phyloP scores from a whole-genome alignment of 1,284 basidiomycete genomes.

The Spongispora temasekensis region DNA sequence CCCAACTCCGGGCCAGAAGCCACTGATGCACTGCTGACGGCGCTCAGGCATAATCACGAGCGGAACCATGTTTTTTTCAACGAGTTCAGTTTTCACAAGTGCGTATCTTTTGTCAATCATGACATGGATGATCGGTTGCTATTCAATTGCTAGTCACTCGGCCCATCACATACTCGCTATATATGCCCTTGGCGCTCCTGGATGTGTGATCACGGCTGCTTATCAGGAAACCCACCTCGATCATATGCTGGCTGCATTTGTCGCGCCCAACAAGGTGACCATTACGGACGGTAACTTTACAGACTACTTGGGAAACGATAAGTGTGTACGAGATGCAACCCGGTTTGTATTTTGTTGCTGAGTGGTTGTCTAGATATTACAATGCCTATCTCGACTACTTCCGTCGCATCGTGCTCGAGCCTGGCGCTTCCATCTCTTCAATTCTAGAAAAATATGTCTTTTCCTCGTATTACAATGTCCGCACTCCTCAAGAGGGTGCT shows the following conservation, averaged over 20 bases:
- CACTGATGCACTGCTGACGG: slow-evolving; percentile 42
- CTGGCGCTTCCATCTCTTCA: slow-evolving; percentile 22
- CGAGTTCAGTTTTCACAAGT: slow-evolving; percentile 61
- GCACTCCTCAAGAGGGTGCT: slow-evolving; percentile 20
- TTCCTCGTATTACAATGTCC: slow-evolving; percentile 28
- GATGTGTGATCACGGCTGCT: slow-evolving; percentile 39
- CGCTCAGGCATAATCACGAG: slow-evolving; percentile 57
- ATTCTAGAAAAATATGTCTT: slow-evolving; percentile 32
- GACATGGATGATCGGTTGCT: not conserved
- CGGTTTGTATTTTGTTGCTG: not conserved
- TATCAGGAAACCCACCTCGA: slow-evolving; percentile 37
- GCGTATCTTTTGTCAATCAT: slow-evolving; percentile 8
- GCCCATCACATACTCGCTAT: slow-evolving; percentile 43
- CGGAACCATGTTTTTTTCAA: slow-evolving; percentile 66
- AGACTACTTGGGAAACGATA: slow-evolving; percentile 45
- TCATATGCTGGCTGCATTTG: slow-evolving; percentile 38
- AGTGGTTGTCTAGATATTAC: slow-evolving; percentile 32
- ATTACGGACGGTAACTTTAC: slow-evolving; percentile 43
- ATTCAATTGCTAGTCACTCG: slow-evolving; percentile 39
- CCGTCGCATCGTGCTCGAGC: slow-evolving; percentile 32
- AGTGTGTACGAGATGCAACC: no score
- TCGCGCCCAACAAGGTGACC: slow-evolving; percentile 32
- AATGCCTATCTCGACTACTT: slow-evolving; percentile 40
- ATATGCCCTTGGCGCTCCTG: slow-evolving; percentile 45
- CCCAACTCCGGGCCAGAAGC: slow-evolving; percentile 55